phyloP scores from a whole-genome alignment of 1,284 basidiomycete species.

The Entoloma clypeatum region DNA sequence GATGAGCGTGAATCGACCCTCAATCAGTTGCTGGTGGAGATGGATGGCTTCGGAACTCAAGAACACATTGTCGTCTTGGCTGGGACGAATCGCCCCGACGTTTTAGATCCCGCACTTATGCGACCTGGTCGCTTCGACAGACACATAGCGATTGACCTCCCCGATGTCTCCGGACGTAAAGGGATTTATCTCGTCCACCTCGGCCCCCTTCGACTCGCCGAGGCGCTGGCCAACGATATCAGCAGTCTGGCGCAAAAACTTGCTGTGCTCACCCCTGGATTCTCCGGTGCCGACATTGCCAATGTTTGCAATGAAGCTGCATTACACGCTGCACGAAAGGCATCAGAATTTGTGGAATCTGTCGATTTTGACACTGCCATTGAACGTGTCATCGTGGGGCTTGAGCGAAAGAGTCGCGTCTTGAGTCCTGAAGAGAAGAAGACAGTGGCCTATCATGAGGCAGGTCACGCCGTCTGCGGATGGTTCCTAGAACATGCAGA shows the following conservation, averaged over 20 bases:
- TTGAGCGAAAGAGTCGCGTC: conserved; percentile 94
- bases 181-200: conserved; percentile 96
- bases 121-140: conserved; percentile 98
- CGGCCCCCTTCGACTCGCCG: conserved; percentile 73
- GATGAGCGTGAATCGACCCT: conserved; percentile 98
- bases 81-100: conserved; percentile 95
- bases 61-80: conserved; percentile 97
- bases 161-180: conserved; percentile 90
- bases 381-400: conserved; percentile 95
- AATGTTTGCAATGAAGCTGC: conserved; percentile 99
- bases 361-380: conserved; percentile 96
- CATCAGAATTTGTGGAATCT: conserved; percentile 77
- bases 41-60: conserved; percentile 97
- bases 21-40: conserved; percentile 97
- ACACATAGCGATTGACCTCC: conserved; percentile 93
- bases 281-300: conserved; percentile 97
- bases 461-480: conserved; percentile 96
- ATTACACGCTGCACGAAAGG: conserved; percentile 87
- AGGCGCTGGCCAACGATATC: conserved; percentile 52
- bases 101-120: conserved; percentile 92
- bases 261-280: conserved; percentile 93
- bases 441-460: conserved; percentile 99
- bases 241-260: conserved; percentile 84
- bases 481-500: conserved; percentile 99
- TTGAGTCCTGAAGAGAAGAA: conserved; percentile 96